Base-by-base conservation (phyloP, 148 eudicot genomes). In the Vaccinium vitisidaea region DNA sequence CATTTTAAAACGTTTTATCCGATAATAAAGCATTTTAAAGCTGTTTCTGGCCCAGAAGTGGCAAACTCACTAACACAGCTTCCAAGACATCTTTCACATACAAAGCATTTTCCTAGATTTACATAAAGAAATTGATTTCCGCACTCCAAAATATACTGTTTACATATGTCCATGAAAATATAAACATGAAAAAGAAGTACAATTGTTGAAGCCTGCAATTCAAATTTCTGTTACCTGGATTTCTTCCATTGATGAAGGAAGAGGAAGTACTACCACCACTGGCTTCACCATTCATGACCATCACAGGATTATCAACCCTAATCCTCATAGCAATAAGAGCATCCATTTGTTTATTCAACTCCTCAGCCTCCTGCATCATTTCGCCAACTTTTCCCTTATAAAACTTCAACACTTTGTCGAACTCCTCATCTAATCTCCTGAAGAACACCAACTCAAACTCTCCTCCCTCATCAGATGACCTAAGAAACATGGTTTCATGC, bases 311-410 rank as follows among this genome's bases (percentile, higher is more conserved):
- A 25, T 80, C 84, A 50, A 86, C 87, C 78, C 36, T 82, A 4
- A 86, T 25, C 61, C 87, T 36, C 25, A 86, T 82, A 65, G 84
- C 87, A 16, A 82, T 76, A 12, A 86, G 78, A 67, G 84, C 87
- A 86, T 82, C 74, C 87, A 86, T 86, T 77, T 86, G 87, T 25
- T 77, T 86, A 15, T 82, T 52, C 80, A 86, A 65, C 84, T 77
- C 84, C 80, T 86, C 25, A 10, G 87, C 87, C 82, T 86, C 87
- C 23, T 36, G n/a, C 82, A 86, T 36, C 27, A 75, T 78, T 65
- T 82, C 77, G 46, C 54, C 78, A 12, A 82, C 78, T 53, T 86
- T 82, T 12, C 6, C 82, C 21, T 59, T 82, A n/a, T 77, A 86
- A 32, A 82, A 86, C 56, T 82, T 86, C 0, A 82, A 1, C 84